Evolutionary conservation across 495 filamentous ascomycete species (phyloP), one percentile per base, ranked within the genome.

Genomic region (Penicillium longicatenatum): DNA sequence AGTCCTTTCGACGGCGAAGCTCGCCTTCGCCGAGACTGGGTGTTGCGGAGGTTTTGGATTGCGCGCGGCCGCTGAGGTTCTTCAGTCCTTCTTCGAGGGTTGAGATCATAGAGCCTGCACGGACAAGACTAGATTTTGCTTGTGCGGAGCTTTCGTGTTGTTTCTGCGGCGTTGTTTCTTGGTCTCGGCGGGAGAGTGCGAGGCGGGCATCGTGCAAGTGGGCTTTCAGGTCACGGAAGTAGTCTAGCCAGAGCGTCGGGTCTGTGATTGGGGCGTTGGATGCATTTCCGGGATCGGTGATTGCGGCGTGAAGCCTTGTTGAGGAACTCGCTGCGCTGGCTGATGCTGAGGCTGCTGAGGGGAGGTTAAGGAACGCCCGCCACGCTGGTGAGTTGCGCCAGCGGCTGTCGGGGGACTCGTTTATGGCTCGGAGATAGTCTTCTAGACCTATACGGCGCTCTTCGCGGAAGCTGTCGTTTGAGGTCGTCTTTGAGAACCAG

Each of bases 321-420:
- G 66, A 69, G 9, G 71, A 71, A 9, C 46, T 70, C 7, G 44
- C 42, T 52, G 75, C 79, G 22, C 76, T 71, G 3, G 76, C 24
- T 21, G 46, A 77, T 24, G 75, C 70, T 49, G 79, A 74, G 16
- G 77, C 72, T 11, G 77, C 77, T 59, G 75, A 81, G 12, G 92
- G 93, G 0, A 98, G 82, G 59, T 90, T 92, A 30, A 98, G 75
- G 66, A 98, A 98, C 1, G 86, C 80, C 35, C 91, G 83, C 91
- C 93, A 98, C 31, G 84, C 88, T 21, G 83, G 77, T 3, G 88
- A 90, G 66, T 86, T 87, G n/a, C 93, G 85, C 94, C 94, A 98
- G 45, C 90, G 81, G 4, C 83, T 70, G 64, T 98, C 92, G 7
- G 85, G 81, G 12, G 82, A 72, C 54, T 86, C 83, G 55, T 93